These are phyloP conservation scores for Amanita thiersii DNA, from an alignment of 768 basidiomycete genomes.

Conservation along the genomic window DNA sequence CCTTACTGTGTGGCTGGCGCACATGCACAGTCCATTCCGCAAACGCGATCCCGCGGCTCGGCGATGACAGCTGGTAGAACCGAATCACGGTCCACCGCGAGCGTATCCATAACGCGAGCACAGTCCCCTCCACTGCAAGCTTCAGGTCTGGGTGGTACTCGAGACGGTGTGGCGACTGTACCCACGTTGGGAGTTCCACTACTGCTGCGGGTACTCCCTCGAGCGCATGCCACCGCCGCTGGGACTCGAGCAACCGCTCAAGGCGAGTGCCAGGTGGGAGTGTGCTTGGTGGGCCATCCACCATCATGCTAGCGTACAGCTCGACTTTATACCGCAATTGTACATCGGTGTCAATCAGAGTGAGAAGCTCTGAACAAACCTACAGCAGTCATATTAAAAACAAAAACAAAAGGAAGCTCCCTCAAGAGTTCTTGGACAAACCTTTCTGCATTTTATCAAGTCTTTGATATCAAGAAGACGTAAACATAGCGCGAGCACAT, in stretches of 20 bases:
- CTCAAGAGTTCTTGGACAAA: background rate
- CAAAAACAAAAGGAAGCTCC: background rate
- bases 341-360: slow-evolving; percentile 4
- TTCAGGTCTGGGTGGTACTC: background rate
- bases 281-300: slow-evolving; percentile 7
- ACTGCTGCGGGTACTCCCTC: too few species aligned
- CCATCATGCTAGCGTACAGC: slow-evolving; percentile 9
- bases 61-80: slow-evolving; percentile 43
- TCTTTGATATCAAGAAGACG: slow-evolving; percentile 3
- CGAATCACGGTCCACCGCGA: slow-evolving; percentile 8
- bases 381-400: background rate
- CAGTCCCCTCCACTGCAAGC: too few species aligned
- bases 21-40: slow-evolving; percentile 33
- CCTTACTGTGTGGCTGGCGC: slow-evolving; percentile 28
- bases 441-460: slow-evolving; percentile 1
- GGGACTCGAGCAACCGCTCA: slow-evolving; percentile 6
- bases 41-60: slow-evolving; percentile 33
- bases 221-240: slow-evolving; percentile 9
- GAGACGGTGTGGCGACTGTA: background rate
- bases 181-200: too few species aligned
- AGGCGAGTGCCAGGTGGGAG: slow-evolving; percentile 5
- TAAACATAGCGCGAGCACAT: slow-evolving; percentile 5
- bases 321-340: slow-evolving; percentile 12
- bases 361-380: slow-evolving; percentile 3
- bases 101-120: too few species aligned